Conservation (phyloP, 192 early-diverging fungal genomes). For the Chytriomyces confervae region DNA sequence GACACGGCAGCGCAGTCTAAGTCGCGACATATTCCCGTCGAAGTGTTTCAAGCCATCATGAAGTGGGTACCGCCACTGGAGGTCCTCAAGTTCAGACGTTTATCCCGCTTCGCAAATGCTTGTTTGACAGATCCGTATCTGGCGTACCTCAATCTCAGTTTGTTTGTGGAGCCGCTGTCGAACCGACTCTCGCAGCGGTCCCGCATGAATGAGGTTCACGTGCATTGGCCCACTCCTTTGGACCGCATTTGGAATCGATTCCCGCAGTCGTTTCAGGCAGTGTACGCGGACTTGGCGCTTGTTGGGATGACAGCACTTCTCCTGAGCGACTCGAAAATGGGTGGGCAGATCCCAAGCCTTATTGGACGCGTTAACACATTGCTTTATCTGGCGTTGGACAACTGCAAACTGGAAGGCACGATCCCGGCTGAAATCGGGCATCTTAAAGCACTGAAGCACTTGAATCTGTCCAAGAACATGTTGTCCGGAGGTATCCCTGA, state of each 20-base stretch:
- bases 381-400: neutral
- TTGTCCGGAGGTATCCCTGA: neutral
- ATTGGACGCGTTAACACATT: neutral
- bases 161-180: neutral
- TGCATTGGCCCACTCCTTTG: conserved; percentile 1
- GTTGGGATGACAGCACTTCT: neutral
- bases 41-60: neutral
- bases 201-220: neutral
- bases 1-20: too few relatives aligned
- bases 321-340: neutral
- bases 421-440: neutral
- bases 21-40: neutral
- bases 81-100: neutral
- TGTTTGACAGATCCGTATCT: conserved; percentile 2
- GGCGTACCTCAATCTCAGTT: neutral
- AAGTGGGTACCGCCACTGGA: neutral
- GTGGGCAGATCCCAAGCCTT: neutral
- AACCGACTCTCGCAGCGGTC: neutral
- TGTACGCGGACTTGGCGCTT: neutral
- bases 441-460: neutral
- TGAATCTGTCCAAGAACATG: neutral
- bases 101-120: neutral
- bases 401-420: neutral
- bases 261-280: neutral
- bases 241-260: neutral